Conservation (phyloP, 257 asterid genomes). For the Orobanche coerulescens region DNA sequence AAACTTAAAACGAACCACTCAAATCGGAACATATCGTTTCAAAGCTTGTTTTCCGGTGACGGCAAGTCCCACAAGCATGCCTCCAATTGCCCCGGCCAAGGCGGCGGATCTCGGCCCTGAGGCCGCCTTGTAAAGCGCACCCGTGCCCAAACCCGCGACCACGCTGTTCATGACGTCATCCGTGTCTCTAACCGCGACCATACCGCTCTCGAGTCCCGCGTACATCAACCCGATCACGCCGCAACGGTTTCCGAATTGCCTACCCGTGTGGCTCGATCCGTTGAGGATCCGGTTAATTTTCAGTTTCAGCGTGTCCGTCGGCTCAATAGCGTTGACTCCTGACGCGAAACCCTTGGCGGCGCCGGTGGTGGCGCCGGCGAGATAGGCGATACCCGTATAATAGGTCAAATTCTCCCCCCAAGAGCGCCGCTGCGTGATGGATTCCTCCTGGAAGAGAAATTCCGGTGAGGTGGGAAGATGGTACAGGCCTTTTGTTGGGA, state of each 20-base stretch:
- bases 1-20: constrained; percentile 17
- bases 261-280: constrained; percentile 74
- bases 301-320: constrained; percentile 70
- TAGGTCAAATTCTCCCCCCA: constrained; percentile 94
- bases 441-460: constrained; percentile 74
- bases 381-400: constrained; percentile 78
- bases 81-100: constrained; percentile 72
- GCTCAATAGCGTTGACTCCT: constrained; percentile 63
- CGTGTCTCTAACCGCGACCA: constrained; percentile 59
- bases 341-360: constrained; percentile 59
- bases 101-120: constrained; percentile 66
- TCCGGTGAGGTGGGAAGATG: constrained; percentile 79
- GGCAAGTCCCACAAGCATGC: constrained; percentile 46
- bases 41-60: constrained; percentile 52
- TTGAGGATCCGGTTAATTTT: constrained; percentile 66
- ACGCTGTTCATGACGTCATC: constrained; percentile 62
- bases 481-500: constrained; percentile 55
- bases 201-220: constrained; percentile 85
- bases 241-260: constrained; percentile 67
- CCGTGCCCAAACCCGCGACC: constrained; percentile 64
- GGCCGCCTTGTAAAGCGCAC: constrained; percentile 59
- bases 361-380: constrained; percentile 62
- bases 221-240: constrained; percentile 74
- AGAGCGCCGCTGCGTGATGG: constrained; percentile 71
- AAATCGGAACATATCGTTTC: constrained; percentile 56